These are phyloP conservation scores for Moesziomyces globuligerus DNA, from an alignment of 1,284 basidiomycete species.

Conservation along the genomic window DNA sequence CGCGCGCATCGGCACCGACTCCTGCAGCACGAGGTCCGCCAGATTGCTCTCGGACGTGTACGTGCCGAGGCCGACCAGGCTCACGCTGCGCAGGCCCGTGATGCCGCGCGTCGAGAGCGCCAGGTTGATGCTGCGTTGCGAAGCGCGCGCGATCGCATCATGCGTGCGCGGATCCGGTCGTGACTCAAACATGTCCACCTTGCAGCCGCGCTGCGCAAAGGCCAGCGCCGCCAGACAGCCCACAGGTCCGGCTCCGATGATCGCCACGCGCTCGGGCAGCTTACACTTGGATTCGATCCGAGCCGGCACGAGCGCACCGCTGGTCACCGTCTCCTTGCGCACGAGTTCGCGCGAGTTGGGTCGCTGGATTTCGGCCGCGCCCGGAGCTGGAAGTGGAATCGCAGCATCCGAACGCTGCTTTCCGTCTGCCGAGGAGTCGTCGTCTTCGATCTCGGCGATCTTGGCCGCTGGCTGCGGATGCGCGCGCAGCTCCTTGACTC, in stretches of 20 bases:
- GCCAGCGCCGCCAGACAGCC: conserved; percentile 89
- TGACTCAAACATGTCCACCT: conserved; percentile 87
- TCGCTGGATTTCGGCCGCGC: too few species aligned
- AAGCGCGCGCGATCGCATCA: conserved; percentile 31
- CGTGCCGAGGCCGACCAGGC: conserved; percentile 24
- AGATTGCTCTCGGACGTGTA: conserved; percentile 67
- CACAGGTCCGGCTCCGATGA: conserved; percentile 88
- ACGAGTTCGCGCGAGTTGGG: background rate
- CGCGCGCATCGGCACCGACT: conserved; percentile 91
- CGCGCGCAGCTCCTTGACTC: conserved; percentile 12
- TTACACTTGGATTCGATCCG: conserved; percentile 15
- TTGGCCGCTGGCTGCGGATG: conserved; percentile 5
- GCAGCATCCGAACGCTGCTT: background rate
- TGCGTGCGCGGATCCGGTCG: conserved; percentile 72
- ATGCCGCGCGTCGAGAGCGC: conserved; percentile 94
- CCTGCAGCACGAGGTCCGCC: conserved; percentile 78
- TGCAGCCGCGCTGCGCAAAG: conserved; percentile 87
- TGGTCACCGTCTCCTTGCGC: background rate
- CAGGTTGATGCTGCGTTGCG: conserved; percentile 86
- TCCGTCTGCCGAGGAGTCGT: background rate
- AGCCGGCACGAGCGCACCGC: conserved; percentile 1
- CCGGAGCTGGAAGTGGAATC: background rate
- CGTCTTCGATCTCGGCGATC: background rate
- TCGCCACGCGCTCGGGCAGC: conserved; percentile 64
- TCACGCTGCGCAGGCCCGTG: conserved; percentile 80